Conservation (phyloP, 495 filamentous ascomycete species). For the Parachaetomium inaequale region DNA sequence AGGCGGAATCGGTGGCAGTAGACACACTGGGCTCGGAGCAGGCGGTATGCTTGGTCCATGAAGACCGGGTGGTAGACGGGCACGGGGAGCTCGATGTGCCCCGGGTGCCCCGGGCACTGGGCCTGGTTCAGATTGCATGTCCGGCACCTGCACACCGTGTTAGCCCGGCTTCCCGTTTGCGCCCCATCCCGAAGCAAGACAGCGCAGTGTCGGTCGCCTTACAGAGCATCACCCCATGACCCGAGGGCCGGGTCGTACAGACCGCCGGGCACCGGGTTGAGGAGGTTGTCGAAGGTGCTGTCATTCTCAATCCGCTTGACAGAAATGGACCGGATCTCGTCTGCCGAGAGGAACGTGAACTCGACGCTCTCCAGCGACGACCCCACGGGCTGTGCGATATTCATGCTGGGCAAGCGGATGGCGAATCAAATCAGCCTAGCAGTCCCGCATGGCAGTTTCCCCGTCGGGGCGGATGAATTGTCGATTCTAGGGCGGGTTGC, state of each 20-base stretch:
- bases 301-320: conserved; percentile 90
- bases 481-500: conserved; percentile 1
- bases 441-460: not conserved
- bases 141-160: conserved; percentile 60
- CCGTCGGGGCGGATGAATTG: not conserved
- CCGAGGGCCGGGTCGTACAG: conserved; percentile 91
- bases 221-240: conserved; percentile 80
- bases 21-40: conserved; percentile 80
- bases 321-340: conserved; percentile 83
- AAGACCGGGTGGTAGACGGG: conserved; percentile 91
- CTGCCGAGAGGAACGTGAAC: conserved; percentile 74
- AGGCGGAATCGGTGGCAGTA: conserved; percentile 85
- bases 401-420: conserved; percentile 49
- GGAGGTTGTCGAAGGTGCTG: conserved; percentile 79
- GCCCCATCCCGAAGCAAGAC: not conserved
- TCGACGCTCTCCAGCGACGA: conserved; percentile 83
- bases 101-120: conserved; percentile 86
- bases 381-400: conserved; percentile 83
- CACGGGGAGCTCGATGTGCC: conserved; percentile 91
- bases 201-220: conserved; percentile 38
- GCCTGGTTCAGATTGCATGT: conserved; percentile 78
- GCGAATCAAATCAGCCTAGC: not conserved
- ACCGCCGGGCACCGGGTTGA: conserved; percentile 81
- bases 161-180: not conserved
- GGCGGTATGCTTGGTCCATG: conserved; percentile 80